Conservation (phyloP, 257 asterid species). For the Nicotiana obtusifolia region DNA sequence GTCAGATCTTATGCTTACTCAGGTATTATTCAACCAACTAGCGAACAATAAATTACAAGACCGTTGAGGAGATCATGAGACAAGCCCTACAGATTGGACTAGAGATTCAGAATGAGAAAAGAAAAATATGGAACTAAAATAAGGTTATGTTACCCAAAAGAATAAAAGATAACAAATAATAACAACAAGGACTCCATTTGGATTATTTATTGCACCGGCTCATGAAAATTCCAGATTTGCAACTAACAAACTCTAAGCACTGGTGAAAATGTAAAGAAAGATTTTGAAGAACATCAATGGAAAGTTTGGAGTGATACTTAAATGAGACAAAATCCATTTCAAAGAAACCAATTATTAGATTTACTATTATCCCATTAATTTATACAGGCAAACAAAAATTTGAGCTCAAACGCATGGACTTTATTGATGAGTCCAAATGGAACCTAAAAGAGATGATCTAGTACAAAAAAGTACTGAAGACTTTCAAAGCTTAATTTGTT, state of each 20-base stretch:
- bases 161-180: background rate
- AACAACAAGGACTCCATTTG: background rate
- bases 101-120: background rate
- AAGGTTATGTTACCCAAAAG: conserved; percentile 2
- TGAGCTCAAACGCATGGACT: background rate
- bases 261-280: background rate
- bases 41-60: background rate
- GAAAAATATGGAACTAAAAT: background rate
- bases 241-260: background rate
- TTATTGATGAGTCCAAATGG: background rate
- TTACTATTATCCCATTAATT: background rate
- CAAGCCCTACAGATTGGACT: background rate
- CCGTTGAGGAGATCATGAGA: background rate
- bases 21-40: background rate
- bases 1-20: background rate
- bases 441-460: background rate
- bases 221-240: background rate
- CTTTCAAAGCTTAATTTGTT: background rate
- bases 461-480: background rate
- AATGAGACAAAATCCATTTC: conserved; percentile 1
- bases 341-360: background rate
- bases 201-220: background rate
- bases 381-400: background rate
- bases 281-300: background rate
- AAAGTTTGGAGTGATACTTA: background rate